phyloP scores from a whole-genome alignment of 2,329 filamentous ascomycete genomes.

The Scedosporium apiospermum region DNA sequence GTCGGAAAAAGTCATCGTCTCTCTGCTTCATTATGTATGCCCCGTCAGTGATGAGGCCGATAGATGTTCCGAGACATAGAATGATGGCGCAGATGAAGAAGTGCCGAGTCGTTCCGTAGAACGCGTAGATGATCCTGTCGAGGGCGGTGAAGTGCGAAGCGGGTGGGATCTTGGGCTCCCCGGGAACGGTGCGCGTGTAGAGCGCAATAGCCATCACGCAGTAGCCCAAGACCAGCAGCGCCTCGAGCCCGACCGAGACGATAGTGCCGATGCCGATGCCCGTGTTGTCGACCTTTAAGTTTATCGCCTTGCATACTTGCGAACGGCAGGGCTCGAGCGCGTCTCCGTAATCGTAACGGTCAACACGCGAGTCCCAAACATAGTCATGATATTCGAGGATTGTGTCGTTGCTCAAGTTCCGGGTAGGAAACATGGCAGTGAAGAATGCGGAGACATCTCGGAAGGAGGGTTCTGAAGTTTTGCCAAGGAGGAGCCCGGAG shows the following conservation, averaged over 20 bases:
- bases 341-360: not conserved
- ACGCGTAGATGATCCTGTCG: conserved; percentile 1
- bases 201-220: not conserved
- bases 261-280: not conserved
- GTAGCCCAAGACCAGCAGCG: not conserved
- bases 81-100: not conserved
- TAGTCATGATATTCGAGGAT: not conserved
- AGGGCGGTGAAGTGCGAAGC: not conserved
- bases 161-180: not conserved
- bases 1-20: not conserved
- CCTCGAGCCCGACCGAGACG: not conserved
- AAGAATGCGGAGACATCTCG: not conserved
- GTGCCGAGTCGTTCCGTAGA: not conserved
- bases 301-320: not conserved
- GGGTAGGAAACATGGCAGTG: not conserved
- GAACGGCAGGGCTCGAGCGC: not conserved
- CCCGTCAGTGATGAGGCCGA: not conserved
- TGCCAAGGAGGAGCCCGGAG: not conserved
- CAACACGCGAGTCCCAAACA: not conserved
- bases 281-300: not conserved
- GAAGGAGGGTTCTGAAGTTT: not conserved
- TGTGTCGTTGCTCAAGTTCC: not conserved
- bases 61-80: not conserved
- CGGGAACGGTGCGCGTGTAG: not conserved
- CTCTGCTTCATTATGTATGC: not conserved